Evolutionary conservation across 129 eudicot species (phyloP).

Genomic region (Arctium minus): DNA sequence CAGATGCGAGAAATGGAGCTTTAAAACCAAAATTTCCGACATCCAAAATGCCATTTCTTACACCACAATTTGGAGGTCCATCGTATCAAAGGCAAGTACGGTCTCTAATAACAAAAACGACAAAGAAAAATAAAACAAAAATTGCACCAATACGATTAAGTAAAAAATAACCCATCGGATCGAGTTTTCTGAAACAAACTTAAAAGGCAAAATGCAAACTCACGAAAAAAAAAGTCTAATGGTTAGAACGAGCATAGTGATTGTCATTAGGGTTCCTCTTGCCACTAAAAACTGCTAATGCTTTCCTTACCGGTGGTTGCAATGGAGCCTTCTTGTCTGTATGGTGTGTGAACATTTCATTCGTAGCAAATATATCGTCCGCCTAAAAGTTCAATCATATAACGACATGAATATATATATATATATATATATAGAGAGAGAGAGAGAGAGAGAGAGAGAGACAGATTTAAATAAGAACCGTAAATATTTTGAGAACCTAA

Average conservation of each 20-base stretch:
- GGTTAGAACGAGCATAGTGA: slow-evolving; percentile 70
- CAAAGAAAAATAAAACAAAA: slow-evolving; percentile 10
- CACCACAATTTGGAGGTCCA: background rate
- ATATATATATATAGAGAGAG: no score
- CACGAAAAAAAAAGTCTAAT: slow-evolving; percentile 20
- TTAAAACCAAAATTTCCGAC: background rate
- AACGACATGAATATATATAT: background rate
- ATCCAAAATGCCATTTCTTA: background rate
- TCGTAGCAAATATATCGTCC: slow-evolving; percentile 63
- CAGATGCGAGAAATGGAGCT: background rate
- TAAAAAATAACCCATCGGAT: slow-evolving; percentile 13
- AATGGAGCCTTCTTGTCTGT: slow-evolving; percentile 68
- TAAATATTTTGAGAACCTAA: background rate
- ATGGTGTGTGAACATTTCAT: slow-evolving; percentile 61
- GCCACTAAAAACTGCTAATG: slow-evolving; percentile 74
- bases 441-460: background rate
- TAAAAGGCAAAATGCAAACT: slow-evolving; percentile 1
- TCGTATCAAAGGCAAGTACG: no score
- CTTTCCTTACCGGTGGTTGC: slow-evolving; percentile 87
- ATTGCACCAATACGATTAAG: slow-evolving; percentile 15
- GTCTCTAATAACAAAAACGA: background rate
- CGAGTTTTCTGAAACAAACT: background rate
- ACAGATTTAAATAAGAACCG: background rate
- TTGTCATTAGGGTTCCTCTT: slow-evolving; percentile 94
- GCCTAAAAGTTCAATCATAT: slow-evolving; percentile 33